Evolutionary conservation across 1,284 basidiomycete species (phyloP).

Genomic region (Rhizoctonia solani): DNA sequence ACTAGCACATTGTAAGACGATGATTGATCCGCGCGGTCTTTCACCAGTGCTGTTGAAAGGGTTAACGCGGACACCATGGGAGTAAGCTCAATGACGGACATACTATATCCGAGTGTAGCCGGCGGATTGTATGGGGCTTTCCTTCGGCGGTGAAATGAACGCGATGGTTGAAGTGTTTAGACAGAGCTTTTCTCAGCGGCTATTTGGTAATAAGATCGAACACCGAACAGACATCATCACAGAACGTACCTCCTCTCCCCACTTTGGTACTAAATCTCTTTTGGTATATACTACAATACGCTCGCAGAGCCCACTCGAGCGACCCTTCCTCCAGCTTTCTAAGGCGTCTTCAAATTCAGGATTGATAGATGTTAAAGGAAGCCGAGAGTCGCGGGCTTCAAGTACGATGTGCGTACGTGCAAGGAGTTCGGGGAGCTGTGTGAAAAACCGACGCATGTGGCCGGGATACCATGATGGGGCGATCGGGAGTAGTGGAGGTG

Average conservation of each 20-base stretch:
- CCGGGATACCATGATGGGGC: slow-evolving; percentile 97
- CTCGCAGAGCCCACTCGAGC: slow-evolving; percentile 73
- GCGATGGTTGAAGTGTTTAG: slow-evolving; percentile 48
- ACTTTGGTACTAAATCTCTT: slow-evolving; percentile 84
- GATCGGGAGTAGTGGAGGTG: slow-evolving; percentile 52
- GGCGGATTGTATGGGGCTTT: slow-evolving; percentile 50
- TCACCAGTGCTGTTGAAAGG: slow-evolving; percentile 64
- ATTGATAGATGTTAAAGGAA: slow-evolving; percentile 95
- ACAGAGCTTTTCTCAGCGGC: slow-evolving; percentile 51
- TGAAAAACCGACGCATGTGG: slow-evolving; percentile 91
- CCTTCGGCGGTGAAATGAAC: slow-evolving; percentile 56
- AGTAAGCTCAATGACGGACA: slow-evolving; percentile 35
- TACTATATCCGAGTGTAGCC: slow-evolving; percentile 43
- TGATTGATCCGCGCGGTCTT: slow-evolving; percentile 60
- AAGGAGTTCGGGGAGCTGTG: slow-evolving; percentile 75
- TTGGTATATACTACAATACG: slow-evolving; percentile 93
- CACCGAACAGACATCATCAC: not conserved
- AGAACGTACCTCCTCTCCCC: slow-evolving; percentile 75
- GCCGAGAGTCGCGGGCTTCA: slow-evolving; percentile 89
- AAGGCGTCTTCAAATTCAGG: slow-evolving; percentile 77
- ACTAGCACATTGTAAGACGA: slow-evolving; percentile 85
- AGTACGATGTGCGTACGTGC: slow-evolving; percentile 88
- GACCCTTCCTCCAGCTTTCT: slow-evolving; percentile 51
- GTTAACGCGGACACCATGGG: slow-evolving; percentile 2
- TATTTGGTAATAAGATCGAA: slow-evolving; percentile 38